Conservation (phyloP, 106 monocot species). For the Vanilla planifolia region DNA sequence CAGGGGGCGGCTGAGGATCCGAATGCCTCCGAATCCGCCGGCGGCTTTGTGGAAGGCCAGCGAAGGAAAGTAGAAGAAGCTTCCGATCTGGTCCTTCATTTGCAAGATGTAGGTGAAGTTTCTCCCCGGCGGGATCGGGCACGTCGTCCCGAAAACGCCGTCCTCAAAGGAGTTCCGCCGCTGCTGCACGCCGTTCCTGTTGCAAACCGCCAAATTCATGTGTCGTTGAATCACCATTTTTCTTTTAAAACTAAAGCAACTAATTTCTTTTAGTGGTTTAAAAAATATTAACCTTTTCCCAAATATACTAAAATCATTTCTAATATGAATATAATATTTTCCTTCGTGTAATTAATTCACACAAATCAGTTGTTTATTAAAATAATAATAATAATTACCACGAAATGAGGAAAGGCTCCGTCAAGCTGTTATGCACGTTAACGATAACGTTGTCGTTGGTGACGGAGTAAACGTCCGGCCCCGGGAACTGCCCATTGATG, state of each 20-base stretch:
- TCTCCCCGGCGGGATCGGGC: conserved; percentile 65
- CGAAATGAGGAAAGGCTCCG: conserved; percentile 73
- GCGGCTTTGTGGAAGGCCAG: conserved; percentile 62
- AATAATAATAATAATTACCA: too few species aligned
- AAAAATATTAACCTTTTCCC: too few species aligned
- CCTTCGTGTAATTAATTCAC: too few species aligned
- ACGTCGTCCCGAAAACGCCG: conserved; percentile 61
- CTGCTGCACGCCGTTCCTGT: conserved; percentile 71
- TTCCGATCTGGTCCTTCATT: conserved; percentile 70
- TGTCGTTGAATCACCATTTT: conserved; percentile 1
- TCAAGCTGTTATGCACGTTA: conserved; percentile 66
- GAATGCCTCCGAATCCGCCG: conserved; percentile 62
- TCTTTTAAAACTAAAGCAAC: too few species aligned
- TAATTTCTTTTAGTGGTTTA: too few species aligned
- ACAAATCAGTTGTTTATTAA: too few species aligned
- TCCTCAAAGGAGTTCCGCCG: conserved; percentile 63
- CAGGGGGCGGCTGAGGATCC: conserved; percentile 50
- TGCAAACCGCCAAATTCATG: neutral
- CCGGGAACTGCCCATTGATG: conserved; percentile 87
- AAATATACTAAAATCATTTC: too few species aligned
- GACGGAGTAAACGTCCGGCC: conserved; percentile 51
- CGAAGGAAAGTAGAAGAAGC: conserved; percentile 74
- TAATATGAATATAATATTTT: too few species aligned
- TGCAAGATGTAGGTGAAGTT: conserved; percentile 71
- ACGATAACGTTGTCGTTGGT: conserved; percentile 82